phyloP scores from a whole-genome alignment of 192 early-diverging fungal genomes.

The Coemansia sp. region DNA sequence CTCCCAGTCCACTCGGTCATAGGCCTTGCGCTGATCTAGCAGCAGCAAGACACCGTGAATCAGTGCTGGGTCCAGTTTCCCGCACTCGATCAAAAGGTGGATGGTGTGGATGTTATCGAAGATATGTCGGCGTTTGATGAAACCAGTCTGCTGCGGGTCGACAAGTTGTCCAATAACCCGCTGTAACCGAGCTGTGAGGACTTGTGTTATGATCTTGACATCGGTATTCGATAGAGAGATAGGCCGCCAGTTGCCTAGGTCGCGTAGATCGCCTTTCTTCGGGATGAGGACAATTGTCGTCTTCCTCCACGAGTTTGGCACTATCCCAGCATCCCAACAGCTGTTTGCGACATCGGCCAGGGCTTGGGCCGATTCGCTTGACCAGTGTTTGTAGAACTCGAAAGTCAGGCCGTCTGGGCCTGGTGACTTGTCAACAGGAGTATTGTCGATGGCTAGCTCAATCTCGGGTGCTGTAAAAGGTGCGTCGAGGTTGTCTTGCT shows the following conservation, averaged over 20 bases:
- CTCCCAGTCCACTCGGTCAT: slow-evolving; percentile 17
- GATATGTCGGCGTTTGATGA: background rate
- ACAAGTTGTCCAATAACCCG: background rate
- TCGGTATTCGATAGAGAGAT: slow-evolving; percentile 10
- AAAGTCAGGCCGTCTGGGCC: no score
- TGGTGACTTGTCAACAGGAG: no score
- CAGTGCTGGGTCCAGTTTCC: background rate
- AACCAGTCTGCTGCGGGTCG: background rate
- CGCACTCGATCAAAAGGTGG: slow-evolving; percentile 3
- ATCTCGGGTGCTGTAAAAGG: no score
- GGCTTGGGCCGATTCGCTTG: background rate
- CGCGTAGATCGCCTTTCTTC: slow-evolving; percentile 17
- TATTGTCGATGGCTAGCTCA: no score
- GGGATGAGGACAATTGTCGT: background rate
- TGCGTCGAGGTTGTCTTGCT: background rate
- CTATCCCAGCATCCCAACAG: background rate
- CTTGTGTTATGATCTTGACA: background rate
- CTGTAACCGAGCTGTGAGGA: background rate
- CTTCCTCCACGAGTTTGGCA: slow-evolving; percentile 3
- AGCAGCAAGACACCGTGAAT: background rate
- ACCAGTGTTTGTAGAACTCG: slow-evolving; percentile 4
- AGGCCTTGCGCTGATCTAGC: slow-evolving; percentile 15
- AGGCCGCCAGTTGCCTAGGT: slow-evolving; percentile 9
- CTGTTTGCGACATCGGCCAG: background rate
- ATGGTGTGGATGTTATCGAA: slow-evolving; percentile 10